These are phyloP conservation scores for Xylaria digitata DNA, from an alignment of 2,329 filamentous ascomycete species.

Conservation along the genomic window DNA sequence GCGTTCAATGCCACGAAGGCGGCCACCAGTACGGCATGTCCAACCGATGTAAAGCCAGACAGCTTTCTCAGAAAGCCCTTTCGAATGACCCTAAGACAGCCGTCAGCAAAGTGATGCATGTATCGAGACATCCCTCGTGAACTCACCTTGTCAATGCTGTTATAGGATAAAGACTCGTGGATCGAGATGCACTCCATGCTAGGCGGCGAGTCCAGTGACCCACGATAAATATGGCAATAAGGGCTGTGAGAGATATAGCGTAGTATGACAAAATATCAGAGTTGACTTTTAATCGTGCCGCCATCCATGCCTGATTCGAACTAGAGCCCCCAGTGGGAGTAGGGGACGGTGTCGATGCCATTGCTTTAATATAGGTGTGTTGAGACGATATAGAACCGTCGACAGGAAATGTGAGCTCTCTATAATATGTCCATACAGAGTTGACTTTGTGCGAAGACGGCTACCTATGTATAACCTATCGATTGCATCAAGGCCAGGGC, in stretches of 20 bases:
- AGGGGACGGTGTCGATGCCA: not conserved
- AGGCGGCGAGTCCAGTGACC: slow-evolving; percentile 43
- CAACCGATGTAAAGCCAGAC: slow-evolving; percentile 54
- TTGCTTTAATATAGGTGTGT: slow-evolving; percentile 10
- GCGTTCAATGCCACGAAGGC: slow-evolving; percentile 52
- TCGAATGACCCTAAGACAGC: slow-evolving; percentile 35
- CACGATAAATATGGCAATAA: slow-evolving; percentile 47
- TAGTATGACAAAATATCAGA: slow-evolving; percentile 38
- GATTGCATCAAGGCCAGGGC: slow-evolving; percentile 7
- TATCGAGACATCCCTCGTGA: not conserved
- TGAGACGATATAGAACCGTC: not conserved
- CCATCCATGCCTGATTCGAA: slow-evolving; percentile 26
- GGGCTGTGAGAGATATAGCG: slow-evolving; percentile 40
- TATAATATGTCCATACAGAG: not conserved
- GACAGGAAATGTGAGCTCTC: not conserved
- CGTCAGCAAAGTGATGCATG: slow-evolving; percentile 22
- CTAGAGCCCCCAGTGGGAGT: not conserved
- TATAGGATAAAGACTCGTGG: slow-evolving; percentile 41
- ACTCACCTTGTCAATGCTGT: slow-evolving; percentile 43
- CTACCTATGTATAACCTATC: not conserved
- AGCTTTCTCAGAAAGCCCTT: slow-evolving; percentile 49
- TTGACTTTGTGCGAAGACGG: not conserved
- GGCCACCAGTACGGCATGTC: slow-evolving; percentile 52
- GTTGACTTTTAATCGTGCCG: slow-evolving; percentile 37
- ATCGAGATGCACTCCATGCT: slow-evolving; percentile 36